Base-by-base conservation (phyloP, 1,284 basidiomycete genomes). In the Hymenochaete sp. region DNA sequence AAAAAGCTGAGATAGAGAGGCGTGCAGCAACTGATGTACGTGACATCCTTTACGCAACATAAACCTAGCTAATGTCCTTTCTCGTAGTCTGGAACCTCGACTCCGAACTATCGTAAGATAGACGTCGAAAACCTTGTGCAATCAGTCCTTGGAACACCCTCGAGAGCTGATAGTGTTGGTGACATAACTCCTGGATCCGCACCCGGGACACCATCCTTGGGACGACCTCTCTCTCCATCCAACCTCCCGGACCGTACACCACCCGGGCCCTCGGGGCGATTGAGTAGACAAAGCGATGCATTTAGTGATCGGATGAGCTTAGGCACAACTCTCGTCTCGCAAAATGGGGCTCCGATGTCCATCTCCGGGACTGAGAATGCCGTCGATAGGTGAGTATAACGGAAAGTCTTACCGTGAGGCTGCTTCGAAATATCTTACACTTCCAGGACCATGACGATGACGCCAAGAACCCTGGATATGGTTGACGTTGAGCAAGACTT, bases 401-500 rank as follows among this genome's bases (percentile, higher is more conserved):
- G 27, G 32, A 32, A 1, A 33, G 14, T 45, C 28, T 35, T 16
- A 45, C 52, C 2, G 25, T n/a, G 14, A 43, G 14, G 22, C 19
- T 5, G 18, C 19, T 25, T n/a, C 22, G 8, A 19, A 6, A 43
- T 31, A 44, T 42, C 43, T 7, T 44, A 38, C 27, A 45, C 44
- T 25, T 43, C 25, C 4, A 43, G 42, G n/a, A 48, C 48, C 13
- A 37, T 28, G 38, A 67, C 68, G 42, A 67, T 85, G 57, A 79
- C 76, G 3, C 77, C 83, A 10, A 71, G 79, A 35, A 67, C 72
- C 28, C 65, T 79, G 28, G 86, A 91, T 57, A 70, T 90, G 29
- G 76, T 93, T 48, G 87, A 93, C 55, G 75, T 89, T 10, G 86
- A 90, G 52, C 80, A 89, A 54, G 91, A 93, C 58, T 66, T 93